Base-by-base conservation (phyloP, 345 rosid genomes). In the Melastoma malabathricum region DNA sequence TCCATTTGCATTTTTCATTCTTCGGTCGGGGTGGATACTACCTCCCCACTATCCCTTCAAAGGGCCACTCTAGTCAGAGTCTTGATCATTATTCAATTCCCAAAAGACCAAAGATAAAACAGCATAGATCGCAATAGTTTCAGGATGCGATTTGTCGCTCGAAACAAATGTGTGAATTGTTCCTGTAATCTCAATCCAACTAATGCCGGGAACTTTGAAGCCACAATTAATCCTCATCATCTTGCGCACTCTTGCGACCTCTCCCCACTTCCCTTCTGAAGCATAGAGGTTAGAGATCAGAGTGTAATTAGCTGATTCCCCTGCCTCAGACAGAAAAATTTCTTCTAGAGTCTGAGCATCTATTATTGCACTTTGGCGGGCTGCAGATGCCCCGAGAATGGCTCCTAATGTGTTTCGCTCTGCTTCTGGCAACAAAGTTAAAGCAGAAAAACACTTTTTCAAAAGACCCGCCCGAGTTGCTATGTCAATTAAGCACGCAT, bases 381-480 rank as follows among this genome's bases (percentile, higher is more conserved):
- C 66, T 58, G 55, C 75, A 62, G 86, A 84, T 38, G 94, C 90
- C 47, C 81, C 75, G 2, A 76, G 54, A 52, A 82, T 80, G 44
- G 86, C 90, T 58, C 78, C 84, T 59, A 77, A 57, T 46, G 72
- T 54, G 53, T 75, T 74, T 15, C 72, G 47, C 46, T 65, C 44
- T 16, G 60, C 59, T 18, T 64, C 67, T 3, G 84, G 81, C 67
- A 76, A 64, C 38, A 72, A 66, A 27, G 54, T 71, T 68, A 84
- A 52, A 50, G 80, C 39, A 61, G 65, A 54, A 48, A 54, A 75
- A 60, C 88, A 88, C 60, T 82, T 74, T 0, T 71, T 68, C 47
- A 78, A 51, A 60, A 76, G 82, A 55, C 90, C 88, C 44, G 80
- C 77, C 61, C 84, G 79, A 61, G 85, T 80, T 29, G 83, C 78